Evolutionary conservation across 2,329 filamentous ascomycete genomes (phyloP).

Genomic region (Aotearoamyces nothofagi): DNA sequence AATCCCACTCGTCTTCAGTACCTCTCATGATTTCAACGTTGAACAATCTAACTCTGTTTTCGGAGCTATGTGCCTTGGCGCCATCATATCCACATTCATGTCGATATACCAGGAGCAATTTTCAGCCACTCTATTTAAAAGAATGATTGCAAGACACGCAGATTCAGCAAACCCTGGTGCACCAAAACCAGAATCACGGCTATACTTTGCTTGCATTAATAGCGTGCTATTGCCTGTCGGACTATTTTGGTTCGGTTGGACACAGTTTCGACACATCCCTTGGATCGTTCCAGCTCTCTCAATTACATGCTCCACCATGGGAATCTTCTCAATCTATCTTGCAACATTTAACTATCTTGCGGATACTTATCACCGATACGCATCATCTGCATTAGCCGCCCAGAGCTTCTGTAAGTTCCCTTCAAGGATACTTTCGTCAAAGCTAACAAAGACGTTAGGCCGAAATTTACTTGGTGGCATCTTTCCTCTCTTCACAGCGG

Average conservation of each 20-base stretch:
- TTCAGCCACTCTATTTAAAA: no score
- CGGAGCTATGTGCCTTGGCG: slow-evolving; percentile 52
- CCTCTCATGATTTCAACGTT: slow-evolving; percentile 50
- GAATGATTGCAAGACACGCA: slow-evolving; percentile 27
- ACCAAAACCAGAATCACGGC: slow-evolving; percentile 53
- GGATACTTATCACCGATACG: slow-evolving; percentile 74
- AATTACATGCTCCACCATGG: slow-evolving; percentile 62
- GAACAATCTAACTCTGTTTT: slow-evolving; percentile 61
- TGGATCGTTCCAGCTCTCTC: slow-evolving; percentile 62
- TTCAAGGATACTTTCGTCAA: no score
- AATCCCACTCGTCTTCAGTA: slow-evolving; percentile 61
- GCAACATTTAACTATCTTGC: slow-evolving; percentile 89
- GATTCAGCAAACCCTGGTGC: slow-evolving; percentile 8
- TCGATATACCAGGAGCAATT: slow-evolving; percentile 64
- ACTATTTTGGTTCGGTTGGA: slow-evolving; percentile 69
- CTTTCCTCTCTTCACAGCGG: slow-evolving; percentile 63
- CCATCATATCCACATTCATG: slow-evolving; percentile 48
- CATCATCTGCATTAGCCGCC: slow-evolving; percentile 72
- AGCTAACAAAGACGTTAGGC: no score
- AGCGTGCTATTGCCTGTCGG: slow-evolving; percentile 63
- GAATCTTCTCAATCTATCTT: slow-evolving; percentile 76
- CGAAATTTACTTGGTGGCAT: slow-evolving; percentile 69
- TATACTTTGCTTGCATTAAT: slow-evolving; percentile 74
- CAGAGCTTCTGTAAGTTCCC: slow-evolving; percentile 82
- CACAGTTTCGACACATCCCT: slow-evolving; percentile 41